These are phyloP conservation scores for Plasmodium cynomolgi DNA, from an alignment of 169 alveolate species.

Conservation along the genomic window DNA sequence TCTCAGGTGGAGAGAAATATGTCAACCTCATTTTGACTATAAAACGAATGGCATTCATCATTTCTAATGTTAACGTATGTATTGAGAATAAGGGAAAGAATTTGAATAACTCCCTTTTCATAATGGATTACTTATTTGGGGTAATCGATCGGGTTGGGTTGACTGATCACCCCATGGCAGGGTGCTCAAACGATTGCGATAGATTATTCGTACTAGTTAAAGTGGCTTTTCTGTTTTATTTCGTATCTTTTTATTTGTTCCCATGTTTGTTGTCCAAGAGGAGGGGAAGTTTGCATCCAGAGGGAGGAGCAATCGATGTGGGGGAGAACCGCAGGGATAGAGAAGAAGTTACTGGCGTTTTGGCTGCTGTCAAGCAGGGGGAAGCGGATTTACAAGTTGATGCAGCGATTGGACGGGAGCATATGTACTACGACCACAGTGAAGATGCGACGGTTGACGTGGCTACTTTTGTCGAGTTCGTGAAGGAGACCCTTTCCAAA, in stretches of 20 bases:
- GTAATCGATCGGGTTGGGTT: conserved; percentile 7
- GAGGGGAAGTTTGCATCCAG: background rate
- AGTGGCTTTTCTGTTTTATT: conserved; percentile 28
- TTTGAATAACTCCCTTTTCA: background rate
- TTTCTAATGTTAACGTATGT: conserved; percentile 20
- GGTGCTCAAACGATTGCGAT: background rate
- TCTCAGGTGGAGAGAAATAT: background rate
- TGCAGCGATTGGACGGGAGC: background rate
- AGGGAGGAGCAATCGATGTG: background rate
- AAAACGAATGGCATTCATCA: conserved; percentile 41
- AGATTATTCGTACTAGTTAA: conserved; percentile 22
- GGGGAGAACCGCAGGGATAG: background rate
- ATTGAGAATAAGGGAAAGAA: background rate
- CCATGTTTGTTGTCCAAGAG: background rate
- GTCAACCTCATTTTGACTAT: conserved; percentile 26
- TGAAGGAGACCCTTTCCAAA: background rate
- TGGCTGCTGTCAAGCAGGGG: background rate
- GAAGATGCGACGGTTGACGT: background rate
- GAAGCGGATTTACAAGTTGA: background rate
- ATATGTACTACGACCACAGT: background rate
- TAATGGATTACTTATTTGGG: conserved; percentile 17
- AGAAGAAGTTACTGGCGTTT: background rate
- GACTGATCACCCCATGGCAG: background rate
- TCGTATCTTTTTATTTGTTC: conserved; percentile 18
- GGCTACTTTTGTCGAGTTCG: background rate